Evolutionary conservation across 768 basidiomycete species (phyloP).

Genomic region (Leccinellum rugosiceps): DNA sequence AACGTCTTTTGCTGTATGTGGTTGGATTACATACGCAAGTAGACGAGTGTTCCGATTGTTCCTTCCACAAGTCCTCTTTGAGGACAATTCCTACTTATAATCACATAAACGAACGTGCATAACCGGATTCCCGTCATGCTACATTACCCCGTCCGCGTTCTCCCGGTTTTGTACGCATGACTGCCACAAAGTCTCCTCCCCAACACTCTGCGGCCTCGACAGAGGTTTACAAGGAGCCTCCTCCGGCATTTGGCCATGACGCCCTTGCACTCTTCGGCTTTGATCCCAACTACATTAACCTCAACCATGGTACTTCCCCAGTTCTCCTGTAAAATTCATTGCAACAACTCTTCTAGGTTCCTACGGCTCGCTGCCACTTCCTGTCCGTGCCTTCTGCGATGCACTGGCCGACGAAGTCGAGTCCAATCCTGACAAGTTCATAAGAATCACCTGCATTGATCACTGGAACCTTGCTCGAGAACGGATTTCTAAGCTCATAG

Average conservation of each 20-base stretch:
- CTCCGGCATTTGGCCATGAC: conserved; percentile 54
- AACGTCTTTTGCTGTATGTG: too few relatives aligned
- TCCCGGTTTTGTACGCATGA: conserved; percentile 4
- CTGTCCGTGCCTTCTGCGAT: conserved; percentile 46
- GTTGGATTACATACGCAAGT: too few relatives aligned
- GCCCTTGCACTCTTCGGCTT: conserved; percentile 54
- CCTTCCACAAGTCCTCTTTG: too few relatives aligned
- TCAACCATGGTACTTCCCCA: conserved; percentile 56
- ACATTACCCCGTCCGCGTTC: not conserved
- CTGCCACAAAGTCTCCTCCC: not conserved
- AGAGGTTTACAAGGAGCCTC: conserved; percentile 22
- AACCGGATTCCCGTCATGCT: not conserved
- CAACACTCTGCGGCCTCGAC: not conserved
- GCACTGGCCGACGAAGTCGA: conserved; percentile 44
- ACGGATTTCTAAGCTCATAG: conserved; percentile 46
- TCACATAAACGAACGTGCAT: too few relatives aligned
- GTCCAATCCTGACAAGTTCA: conserved; percentile 55
- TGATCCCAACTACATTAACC: conserved; percentile 56
- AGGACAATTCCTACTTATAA: too few relatives aligned
- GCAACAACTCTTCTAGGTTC: conserved; percentile 40
- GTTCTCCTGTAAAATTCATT: not conserved
- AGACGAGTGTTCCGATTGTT: too few relatives aligned
- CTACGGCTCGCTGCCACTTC: conserved; percentile 53
- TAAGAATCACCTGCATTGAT: conserved; percentile 36
- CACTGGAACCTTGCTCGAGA: conserved; percentile 40